Percentiles rank a stretch among this genome's conserved stretches.
Conservation (phyloP, 2,329 filamentous ascomycete genomes). For the Sclerotinia spermophila region DNA sequence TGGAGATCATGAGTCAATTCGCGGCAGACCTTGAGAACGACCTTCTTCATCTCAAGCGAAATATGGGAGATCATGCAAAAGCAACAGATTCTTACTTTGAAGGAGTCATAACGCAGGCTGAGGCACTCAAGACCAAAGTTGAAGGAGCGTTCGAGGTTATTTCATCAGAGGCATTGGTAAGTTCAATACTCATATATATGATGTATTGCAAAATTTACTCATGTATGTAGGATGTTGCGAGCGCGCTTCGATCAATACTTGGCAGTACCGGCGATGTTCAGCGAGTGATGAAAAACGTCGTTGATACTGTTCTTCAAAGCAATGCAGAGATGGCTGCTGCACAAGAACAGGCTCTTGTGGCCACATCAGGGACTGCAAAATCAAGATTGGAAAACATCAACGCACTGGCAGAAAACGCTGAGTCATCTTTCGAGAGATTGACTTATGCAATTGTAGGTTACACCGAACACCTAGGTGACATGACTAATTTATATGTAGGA, state of each 20-base stretch:
- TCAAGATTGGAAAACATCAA: constrained; percentile 26
- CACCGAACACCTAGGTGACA: not conserved
- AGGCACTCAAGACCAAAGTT: constrained; percentile 27
- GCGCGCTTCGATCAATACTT: constrained; percentile 12
- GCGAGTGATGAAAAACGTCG: constrained; percentile 22
- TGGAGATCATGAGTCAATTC: constrained; percentile 33
- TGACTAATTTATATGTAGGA: constrained; percentile 21
- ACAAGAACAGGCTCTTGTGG: constrained; percentile 31
- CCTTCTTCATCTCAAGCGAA: constrained; percentile 25
- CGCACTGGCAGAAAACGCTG: constrained; percentile 26
- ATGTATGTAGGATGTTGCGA: constrained; percentile 5
- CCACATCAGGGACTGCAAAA: constrained; percentile 26
- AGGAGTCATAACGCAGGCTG: constrained; percentile 25
- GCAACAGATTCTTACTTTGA: constrained; percentile 30
- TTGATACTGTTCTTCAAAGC: constrained; percentile 23
- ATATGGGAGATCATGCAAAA: constrained; percentile 26
- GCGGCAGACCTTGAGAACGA: constrained; percentile 28
- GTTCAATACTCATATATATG: too few relatives aligned
- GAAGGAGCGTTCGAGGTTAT: constrained; percentile 29
- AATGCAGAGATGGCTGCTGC: constrained; percentile 34
- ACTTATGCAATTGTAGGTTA: constrained; percentile 26
- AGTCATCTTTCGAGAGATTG: constrained; percentile 24
- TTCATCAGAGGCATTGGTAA: constrained; percentile 23
- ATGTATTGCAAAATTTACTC: not conserved
- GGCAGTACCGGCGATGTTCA: constrained; percentile 23